Percentiles rank a stretch among this genome's conserved stretches.
Conservation (phyloP, 805 yeast genomes). For the Saturnispora zaruensis region DNA sequence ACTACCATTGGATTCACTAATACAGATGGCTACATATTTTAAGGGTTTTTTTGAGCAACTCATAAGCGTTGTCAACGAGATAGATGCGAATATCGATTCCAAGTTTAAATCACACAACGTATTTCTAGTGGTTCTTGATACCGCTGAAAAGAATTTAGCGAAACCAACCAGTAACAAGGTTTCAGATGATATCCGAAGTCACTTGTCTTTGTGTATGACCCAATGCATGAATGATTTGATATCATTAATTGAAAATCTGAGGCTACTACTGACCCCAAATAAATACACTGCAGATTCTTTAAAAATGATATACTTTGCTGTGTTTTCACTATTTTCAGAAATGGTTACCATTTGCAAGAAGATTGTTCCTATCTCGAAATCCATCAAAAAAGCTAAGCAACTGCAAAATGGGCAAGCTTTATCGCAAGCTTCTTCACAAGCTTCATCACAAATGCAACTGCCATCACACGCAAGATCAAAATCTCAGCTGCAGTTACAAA, state of each 20-base stretch:
- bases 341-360: conserved; percentile 19
- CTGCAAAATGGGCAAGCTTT: not conserved
- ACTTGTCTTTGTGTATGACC: conserved; percentile 15
- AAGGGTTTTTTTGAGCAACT: conserved; percentile 19
- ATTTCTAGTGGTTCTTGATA: conserved; percentile 17
- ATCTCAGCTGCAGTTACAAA: not conserved
- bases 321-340: conserved; percentile 26
- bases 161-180: conserved; percentile 13
- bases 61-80: conserved; percentile 9
- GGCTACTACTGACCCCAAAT: conserved; percentile 9
- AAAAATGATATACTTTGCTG: conserved; percentile 22
- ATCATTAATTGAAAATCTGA: conserved; percentile 14
- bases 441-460: not conserved
- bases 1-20: conserved; percentile 12
- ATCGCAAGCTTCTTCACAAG: not conserved
- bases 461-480: not conserved
- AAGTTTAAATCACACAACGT: conserved; percentile 14
- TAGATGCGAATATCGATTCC: conserved; percentile 14
- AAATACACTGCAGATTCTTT: conserved; percentile 14
- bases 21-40: conserved; percentile 19
- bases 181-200: conserved; percentile 11
- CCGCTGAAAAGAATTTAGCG: conserved; percentile 14
- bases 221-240: conserved; percentile 21
- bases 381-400: not conserved
- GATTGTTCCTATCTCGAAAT: conserved; percentile 17